These are phyloP conservation scores for Fusarium albidum DNA, from an alignment of 2,329 filamentous ascomycete genomes.

Conservation along the genomic window DNA sequence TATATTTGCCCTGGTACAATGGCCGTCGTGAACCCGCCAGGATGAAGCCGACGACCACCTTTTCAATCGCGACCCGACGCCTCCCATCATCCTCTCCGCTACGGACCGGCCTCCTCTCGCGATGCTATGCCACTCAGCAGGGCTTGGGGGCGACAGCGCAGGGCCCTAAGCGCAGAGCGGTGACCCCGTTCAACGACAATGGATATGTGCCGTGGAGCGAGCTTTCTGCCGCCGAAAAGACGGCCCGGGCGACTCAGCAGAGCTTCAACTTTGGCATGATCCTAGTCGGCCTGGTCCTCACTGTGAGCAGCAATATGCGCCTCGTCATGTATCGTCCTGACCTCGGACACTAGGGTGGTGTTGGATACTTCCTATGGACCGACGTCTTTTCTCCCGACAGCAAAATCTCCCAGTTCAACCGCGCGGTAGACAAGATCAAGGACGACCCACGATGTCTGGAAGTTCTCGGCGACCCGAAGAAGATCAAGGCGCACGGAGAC, in stretches of 20 bases:
- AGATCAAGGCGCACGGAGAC: conserved; percentile 85
- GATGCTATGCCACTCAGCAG: conserved; percentile 68
- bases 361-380: conserved; percentile 79
- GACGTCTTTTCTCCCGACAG: conserved; percentile 87
- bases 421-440: conserved; percentile 81
- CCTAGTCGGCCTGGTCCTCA: conserved; percentile 76
- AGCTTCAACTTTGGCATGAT: conserved; percentile 87
- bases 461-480: conserved; percentile 75
- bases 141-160: conserved; percentile 50
- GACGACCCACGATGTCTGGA: conserved; percentile 74
- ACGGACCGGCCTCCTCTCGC: conserved; percentile 50
- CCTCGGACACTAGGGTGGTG: conserved; percentile 67
- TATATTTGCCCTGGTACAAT: conserved; percentile 41
- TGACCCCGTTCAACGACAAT: conserved; percentile 88
- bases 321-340: conserved; percentile 6
- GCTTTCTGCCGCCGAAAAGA: conserved; percentile 79
- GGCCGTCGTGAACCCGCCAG: conserved; percentile 48
- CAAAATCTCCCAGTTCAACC: conserved; percentile 88
- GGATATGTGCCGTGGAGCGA: conserved; percentile 83
- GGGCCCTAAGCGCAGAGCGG: conserved; percentile 67
- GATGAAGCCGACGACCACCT: conserved; percentile 56
- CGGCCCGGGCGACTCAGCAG: conserved; percentile 86
- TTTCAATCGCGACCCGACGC: conserved; percentile 48
- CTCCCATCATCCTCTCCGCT: conserved; percentile 41
- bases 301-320: conserved; percentile 57